Evolutionary conservation across 257 asterid species (phyloP).

Genomic region (Hygrophila difformis): DNA sequence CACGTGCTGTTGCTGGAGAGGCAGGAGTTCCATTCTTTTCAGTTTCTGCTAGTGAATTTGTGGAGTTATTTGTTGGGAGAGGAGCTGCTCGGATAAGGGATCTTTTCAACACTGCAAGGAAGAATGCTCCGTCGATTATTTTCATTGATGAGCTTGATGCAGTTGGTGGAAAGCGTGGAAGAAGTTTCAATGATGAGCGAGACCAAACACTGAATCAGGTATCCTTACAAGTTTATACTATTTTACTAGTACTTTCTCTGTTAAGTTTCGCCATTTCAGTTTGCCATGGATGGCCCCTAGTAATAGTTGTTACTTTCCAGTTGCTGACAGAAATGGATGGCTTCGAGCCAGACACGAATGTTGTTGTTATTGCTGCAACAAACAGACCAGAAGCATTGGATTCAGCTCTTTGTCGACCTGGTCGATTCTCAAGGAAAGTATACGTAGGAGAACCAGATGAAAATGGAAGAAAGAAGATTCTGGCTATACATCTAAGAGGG

Average conservation of each 20-base stretch:
- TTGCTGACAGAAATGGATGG: constrained; percentile 99
- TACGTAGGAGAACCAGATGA: constrained; percentile 94
- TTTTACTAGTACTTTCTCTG: background rate
- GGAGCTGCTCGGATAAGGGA: constrained; percentile 97
- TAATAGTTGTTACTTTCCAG: constrained; percentile 27
- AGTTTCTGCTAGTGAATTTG: constrained; percentile 98
- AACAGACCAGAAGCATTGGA: constrained; percentile 96
- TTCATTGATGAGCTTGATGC: constrained; percentile 97
- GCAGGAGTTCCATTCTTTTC: constrained; percentile 93
- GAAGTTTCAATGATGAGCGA: constrained; percentile 96
- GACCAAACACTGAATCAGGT: constrained; percentile 98
- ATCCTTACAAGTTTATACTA: background rate
- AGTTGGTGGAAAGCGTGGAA: constrained; percentile 94
- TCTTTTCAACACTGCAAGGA: constrained; percentile 79
- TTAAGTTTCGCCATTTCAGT: background rate
- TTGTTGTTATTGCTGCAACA: constrained; percentile 91
- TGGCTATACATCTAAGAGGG: constrained; percentile 83
- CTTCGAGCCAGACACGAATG: constrained; percentile 59
- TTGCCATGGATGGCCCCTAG: constrained; percentile 4
- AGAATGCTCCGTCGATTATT: constrained; percentile 86
- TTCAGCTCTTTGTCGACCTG: constrained; percentile 95
- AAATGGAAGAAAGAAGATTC: constrained; percentile 82
- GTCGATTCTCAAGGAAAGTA: constrained; percentile 93
- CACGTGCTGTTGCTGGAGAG: constrained; percentile 99
- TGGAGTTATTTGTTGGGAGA: constrained; percentile 91